These are phyloP conservation scores for Angophora floribunda DNA, from an alignment of 345 rosid genomes.

Conservation along the genomic window DNA sequence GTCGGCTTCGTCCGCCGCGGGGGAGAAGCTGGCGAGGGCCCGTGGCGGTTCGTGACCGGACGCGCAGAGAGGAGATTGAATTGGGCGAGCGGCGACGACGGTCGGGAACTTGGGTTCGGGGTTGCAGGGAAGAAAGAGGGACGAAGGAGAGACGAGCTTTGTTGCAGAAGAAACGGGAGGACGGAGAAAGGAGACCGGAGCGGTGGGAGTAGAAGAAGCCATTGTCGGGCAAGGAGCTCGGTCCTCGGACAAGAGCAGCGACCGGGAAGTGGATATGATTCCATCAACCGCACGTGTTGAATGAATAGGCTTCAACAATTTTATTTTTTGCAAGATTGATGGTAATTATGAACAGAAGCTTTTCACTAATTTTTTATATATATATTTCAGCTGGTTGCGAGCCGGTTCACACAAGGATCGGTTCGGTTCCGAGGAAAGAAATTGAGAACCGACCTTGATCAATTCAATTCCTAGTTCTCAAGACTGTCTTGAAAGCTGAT, in stretches of 20 bases:
- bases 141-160: slow-evolving; percentile 6
- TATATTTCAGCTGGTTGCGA: neutral
- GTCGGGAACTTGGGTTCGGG: neutral
- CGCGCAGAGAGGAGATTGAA: neutral
- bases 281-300: neutral
- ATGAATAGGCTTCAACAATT: neutral
- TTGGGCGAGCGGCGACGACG: neutral
- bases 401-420: rapidly evolving
- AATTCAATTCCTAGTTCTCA: neutral
- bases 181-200: neutral
- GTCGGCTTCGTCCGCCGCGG: neutral
- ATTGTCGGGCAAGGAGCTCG: neutral
- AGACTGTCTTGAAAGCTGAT: neutral
- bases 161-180: neutral
- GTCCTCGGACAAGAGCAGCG: neutral
- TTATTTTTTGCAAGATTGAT: neutral
- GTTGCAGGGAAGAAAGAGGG: slow-evolving; percentile 8
- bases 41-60: neutral
- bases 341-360: neutral
- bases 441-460: neutral
- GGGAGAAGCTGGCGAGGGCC: neutral
- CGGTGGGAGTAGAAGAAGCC: neutral
- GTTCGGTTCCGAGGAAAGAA: neutral
- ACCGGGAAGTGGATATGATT: neutral
- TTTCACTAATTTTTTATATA: neutral